Conservation (phyloP, 2,329 filamentous ascomycete species). For the Alternaria triticimaculans region DNA sequence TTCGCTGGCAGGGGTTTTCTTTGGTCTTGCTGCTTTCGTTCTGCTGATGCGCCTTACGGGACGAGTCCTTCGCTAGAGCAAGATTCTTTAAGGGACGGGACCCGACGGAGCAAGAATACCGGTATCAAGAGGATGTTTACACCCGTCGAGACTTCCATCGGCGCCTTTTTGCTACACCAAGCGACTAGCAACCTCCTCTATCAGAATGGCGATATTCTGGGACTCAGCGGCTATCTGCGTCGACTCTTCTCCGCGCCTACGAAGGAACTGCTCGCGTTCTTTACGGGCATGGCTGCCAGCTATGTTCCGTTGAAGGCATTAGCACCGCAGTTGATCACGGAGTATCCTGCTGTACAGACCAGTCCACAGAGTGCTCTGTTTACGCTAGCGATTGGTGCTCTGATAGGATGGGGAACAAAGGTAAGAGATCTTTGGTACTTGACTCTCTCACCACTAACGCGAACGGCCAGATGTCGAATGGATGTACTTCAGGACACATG, state of each 20-base stretch:
- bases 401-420: slow-evolving; percentile 62
- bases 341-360: slow-evolving; percentile 48
- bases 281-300: slow-evolving; percentile 56
- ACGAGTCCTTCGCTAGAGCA: not conserved
- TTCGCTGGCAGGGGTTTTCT: not conserved
- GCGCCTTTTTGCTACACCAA: slow-evolving; percentile 59
- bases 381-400: slow-evolving; percentile 51
- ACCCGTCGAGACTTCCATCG: slow-evolving; percentile 58
- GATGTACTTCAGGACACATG: slow-evolving; percentile 64
- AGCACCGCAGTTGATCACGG: slow-evolving; percentile 54
- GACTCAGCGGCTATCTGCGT: slow-evolving; percentile 57
- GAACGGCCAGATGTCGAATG: slow-evolving; percentile 43
- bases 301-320: slow-evolving; percentile 51
- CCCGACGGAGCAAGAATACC: not conserved
- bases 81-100: not conserved
- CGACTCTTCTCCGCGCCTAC: slow-evolving; percentile 51
- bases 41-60: not conserved
- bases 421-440: slow-evolving; percentile 35
- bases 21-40: not conserved
- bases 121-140: slow-evolving; percentile 56
- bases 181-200: slow-evolving; percentile 58
- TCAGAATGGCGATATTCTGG: slow-evolving; percentile 60
- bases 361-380: slow-evolving; percentile 46
- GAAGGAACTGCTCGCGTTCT: slow-evolving; percentile 53
- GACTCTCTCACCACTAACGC: slow-evolving; percentile 10